These are phyloP conservation scores for Penicillium goetzii DNA, from an alignment of 495 filamentous ascomycete genomes.

Conservation along the genomic window DNA sequence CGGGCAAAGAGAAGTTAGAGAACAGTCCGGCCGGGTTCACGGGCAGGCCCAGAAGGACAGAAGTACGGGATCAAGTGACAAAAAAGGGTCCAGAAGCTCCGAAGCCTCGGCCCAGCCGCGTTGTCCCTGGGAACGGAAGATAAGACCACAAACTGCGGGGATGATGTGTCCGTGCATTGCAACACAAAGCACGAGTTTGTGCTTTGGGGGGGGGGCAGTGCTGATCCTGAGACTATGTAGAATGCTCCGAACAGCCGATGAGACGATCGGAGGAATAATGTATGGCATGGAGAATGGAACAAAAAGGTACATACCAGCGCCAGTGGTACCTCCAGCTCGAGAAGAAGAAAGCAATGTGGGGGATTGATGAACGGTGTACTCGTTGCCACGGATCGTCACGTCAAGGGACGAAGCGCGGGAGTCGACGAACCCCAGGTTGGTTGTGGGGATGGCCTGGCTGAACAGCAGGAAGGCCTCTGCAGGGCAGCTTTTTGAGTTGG, in stretches of 20 bases:
- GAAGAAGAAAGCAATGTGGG: constrained; percentile 78
- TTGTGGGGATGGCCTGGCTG: constrained; percentile 71
- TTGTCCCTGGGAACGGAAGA: constrained; percentile 13
- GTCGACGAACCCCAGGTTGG: constrained; percentile 85
- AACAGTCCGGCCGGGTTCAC: background rate
- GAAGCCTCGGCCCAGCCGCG: constrained; percentile 14
- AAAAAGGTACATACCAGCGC: constrained; percentile 65
- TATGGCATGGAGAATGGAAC: background rate
- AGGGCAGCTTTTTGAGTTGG: constrained; percentile 9
- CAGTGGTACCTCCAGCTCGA: constrained; percentile 83
- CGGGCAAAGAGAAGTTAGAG: background rate
- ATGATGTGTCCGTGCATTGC: constrained; percentile 18
- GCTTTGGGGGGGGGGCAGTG: background rate
- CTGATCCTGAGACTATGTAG: background rate
- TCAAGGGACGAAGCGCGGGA: constrained; percentile 65
- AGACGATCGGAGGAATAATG: background rate
- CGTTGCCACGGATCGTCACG: constrained; percentile 66
- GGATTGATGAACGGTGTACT: constrained; percentile 83
- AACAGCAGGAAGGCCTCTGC: constrained; percentile 90
- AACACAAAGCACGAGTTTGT: background rate
- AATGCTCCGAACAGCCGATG: background rate
- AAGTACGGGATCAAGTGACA: constrained; percentile 1
- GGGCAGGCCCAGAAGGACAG: background rate
- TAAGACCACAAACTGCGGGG: constrained; percentile 15
- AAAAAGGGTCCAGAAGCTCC: constrained; percentile 8